Percentiles rank a stretch among this genome's conserved stretches.
Evolutionary conservation across 2,329 filamentous ascomycete genomes (phyloP).

Genomic region (Colletotrichum sp.): DNA sequence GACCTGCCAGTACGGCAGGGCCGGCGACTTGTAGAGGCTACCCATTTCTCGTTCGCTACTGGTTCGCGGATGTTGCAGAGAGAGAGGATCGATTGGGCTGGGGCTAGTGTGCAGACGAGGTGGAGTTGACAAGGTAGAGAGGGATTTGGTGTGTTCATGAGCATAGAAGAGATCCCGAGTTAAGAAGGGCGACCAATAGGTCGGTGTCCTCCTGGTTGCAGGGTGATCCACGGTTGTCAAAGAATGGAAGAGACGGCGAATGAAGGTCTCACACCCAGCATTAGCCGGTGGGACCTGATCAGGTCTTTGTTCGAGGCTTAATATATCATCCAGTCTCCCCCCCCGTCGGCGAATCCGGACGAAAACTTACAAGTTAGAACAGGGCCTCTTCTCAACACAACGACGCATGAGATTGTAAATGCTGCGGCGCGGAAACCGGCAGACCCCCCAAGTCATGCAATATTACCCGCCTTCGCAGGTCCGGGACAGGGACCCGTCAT

Average conservation of each 20-base stretch:
- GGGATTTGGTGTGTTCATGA: not conserved
- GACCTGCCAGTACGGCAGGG: constrained; percentile 78
- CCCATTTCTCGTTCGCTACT: not conserved
- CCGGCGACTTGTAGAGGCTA: not conserved
- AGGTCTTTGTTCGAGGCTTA: not conserved
- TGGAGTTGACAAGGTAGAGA: not conserved
- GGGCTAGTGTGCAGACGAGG: not conserved
- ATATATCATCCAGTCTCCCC: not conserved
- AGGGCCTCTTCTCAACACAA: not conserved
- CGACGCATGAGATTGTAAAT: not conserved
- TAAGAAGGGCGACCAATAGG: not conserved
- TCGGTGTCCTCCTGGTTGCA: not conserved
- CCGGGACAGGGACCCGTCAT: constrained; percentile 3
- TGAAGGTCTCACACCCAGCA: not conserved
- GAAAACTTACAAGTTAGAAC: not conserved
- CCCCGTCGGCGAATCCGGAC: not conserved
- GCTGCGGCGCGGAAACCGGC: not conserved
- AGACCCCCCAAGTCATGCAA: not conserved
- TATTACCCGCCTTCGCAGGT: not conserved
- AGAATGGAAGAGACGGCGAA: not conserved
- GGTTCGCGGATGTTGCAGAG: not conserved
- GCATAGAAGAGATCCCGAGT: not conserved
- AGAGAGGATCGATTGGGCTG: not conserved
- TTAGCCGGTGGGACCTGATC: not conserved
- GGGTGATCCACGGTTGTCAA: constrained; percentile 1